Evolutionary conservation across 176 grass and related monocot species (phyloP).

Genomic region (Lolium rigidum): DNA sequence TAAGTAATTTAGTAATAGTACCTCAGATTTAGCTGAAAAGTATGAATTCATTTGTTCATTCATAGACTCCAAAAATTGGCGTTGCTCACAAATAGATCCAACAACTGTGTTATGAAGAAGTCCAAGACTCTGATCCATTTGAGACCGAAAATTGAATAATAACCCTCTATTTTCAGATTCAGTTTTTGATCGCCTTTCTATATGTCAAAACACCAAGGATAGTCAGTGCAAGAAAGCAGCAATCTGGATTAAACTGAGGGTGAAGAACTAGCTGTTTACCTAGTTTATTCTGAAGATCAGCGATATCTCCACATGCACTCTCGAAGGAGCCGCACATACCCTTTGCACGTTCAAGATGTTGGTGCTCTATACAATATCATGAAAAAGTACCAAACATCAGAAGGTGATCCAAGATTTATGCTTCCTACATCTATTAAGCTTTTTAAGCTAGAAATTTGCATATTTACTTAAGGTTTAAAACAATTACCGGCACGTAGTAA

Average conservation of each 20-base stretch:
- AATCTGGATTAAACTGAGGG: conserved; percentile 12
- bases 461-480: conserved; percentile 31
- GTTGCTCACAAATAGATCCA: conserved; percentile 67
- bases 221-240: conserved; percentile 39
- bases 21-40: conserved; percentile 69
- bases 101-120: conserved; percentile 62
- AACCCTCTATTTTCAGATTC: conserved; percentile 67
- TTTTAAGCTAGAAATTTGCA: conserved; percentile 29
- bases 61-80: conserved; percentile 59
- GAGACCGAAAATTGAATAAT: conserved; percentile 60
- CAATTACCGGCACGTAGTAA: conserved; percentile 67
- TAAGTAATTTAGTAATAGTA: conserved; percentile 38
- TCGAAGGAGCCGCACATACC: conserved; percentile 54
- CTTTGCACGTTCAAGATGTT: conserved; percentile 71
- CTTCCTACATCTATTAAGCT: neutral
- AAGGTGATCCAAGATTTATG: conserved; percentile 10
- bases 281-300: conserved; percentile 61
- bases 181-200: conserved; percentile 67
- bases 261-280: conserved; percentile 41
- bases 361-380: conserved; percentile 51
- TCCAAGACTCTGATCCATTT: conserved; percentile 62
- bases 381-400: conserved; percentile 30
- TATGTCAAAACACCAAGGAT: conserved; percentile 30
- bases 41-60: conserved; percentile 66
- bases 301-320: conserved; percentile 64